These are phyloP conservation scores for Isochrysis galbana DNA, from an alignment of 78 protist species.

Conservation along the genomic window DNA sequence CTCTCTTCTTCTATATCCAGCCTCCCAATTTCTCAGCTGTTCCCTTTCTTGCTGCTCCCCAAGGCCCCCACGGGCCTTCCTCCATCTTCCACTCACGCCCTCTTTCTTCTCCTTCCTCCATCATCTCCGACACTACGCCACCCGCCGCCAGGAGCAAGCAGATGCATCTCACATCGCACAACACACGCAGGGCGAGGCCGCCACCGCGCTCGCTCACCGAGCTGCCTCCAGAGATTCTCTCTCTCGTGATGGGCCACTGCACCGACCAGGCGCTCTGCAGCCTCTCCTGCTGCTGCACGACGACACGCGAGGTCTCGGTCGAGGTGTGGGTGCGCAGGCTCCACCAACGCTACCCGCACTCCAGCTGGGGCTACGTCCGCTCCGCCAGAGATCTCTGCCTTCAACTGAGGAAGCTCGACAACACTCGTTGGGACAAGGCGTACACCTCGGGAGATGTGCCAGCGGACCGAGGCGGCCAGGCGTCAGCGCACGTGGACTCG, in stretches of 20 bases:
- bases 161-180: too few relatives aligned
- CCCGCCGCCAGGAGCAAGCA: too few relatives aligned
- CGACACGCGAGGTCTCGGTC: neutral
- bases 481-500: neutral
- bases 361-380: neutral
- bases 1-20: too few relatives aligned
- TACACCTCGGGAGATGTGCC: neutral
- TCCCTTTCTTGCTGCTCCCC: too few relatives aligned
- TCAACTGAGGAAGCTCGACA: neutral
- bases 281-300: neutral
- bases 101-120: too few relatives aligned
- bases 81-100: too few relatives aligned
- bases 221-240: neutral
- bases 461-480: conserved; percentile 3
- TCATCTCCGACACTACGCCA: too few relatives aligned
- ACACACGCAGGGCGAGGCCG: too few relatives aligned
- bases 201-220: too few relatives aligned
- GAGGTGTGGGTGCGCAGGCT: neutral
- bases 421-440: neutral
- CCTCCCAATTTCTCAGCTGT: too few relatives aligned
- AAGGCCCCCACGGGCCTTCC: too few relatives aligned
- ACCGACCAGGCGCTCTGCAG: neutral
- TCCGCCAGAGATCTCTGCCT: neutral
- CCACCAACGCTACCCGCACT: neutral
- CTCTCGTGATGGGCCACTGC: neutral